Evolutionary conservation across 495 filamentous ascomycete genomes (phyloP), one percentile per base, ranked within the genome.

Genomic region (Trichoderma parareesei): DNA sequence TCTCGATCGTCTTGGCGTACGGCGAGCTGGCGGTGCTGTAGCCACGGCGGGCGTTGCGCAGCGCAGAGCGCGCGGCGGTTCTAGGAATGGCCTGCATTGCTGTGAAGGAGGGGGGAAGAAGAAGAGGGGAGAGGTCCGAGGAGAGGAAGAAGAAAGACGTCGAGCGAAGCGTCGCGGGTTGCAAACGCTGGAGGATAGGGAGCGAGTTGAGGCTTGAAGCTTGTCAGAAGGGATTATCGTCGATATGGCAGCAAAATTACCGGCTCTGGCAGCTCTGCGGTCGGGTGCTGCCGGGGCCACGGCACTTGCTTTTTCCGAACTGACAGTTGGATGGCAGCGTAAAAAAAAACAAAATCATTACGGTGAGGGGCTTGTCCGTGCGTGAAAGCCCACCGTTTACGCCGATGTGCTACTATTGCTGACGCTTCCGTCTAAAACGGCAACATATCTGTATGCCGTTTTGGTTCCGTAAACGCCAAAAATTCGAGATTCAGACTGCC

Each of bases 1-100:
- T 97, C 69, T 88, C 81, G 76, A 89, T 86, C 53, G 95, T 98
- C 68, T 85, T 77, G 65, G 89, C 84, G 75, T 99, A 99, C 63
- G 83, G 81, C 62, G 85, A 82, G 60, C 81, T 81, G 65, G 84
- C 78, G 43, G 87, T 85, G 73, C 88, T 82, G 78, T 93, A 93
- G 66, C 77, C 77, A 68, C 88, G 87, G 71, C 83, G 82, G 73
- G 83, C 67, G 65, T 77, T 73, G 69, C 75, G 73, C 72, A 81
- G 64, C 66, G 80, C 69, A 20, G 37, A 59, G 55, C 63, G 63
- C 63, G 57, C 35, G 53, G 49, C 38, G 9, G 55, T 44, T 71
- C 78, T 76, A 42, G 77, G 66, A 69, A 82, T 71, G 27, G 79
- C 75, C 71, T 80, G 78, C 79, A 82, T 82, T 35, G 49, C 66